Evolutionary conservation across 495 filamentous ascomycete genomes (phyloP).

Genomic region (Penicillium dipodomyicola): DNA sequence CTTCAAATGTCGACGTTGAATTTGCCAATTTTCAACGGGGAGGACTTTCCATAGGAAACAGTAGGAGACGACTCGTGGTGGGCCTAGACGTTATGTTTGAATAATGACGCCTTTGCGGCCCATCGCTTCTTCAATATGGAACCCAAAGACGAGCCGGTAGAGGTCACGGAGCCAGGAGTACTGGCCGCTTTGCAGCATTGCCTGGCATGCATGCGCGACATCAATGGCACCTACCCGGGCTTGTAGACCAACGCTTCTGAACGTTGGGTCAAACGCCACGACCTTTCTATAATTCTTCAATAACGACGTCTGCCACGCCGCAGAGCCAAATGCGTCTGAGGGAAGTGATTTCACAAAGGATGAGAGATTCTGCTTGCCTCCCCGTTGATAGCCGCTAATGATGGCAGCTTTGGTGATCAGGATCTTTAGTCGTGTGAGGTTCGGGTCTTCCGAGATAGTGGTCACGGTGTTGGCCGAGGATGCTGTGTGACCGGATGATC

Average conservation of each 20-base stretch:
- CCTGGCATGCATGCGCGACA: slow-evolving; percentile 69
- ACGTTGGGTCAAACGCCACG: slow-evolving; percentile 65
- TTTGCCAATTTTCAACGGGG: background rate
- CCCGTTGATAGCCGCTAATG: slow-evolving; percentile 66
- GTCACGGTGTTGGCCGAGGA: slow-evolving; percentile 74
- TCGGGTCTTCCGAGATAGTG: slow-evolving; percentile 64
- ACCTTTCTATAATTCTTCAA: slow-evolving; percentile 75
- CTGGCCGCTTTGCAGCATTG: slow-evolving; percentile 65
- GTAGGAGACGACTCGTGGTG: background rate
- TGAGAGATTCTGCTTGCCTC: slow-evolving; percentile 51
- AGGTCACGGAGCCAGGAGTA: slow-evolving; percentile 77
- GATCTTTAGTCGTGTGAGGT: slow-evolving; percentile 68
- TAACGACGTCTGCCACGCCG: slow-evolving; percentile 65
- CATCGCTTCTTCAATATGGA: slow-evolving; percentile 71
- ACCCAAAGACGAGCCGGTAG: slow-evolving; percentile 81
- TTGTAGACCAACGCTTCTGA: slow-evolving; percentile 55
- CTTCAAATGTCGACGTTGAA: background rate
- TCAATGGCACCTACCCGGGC: slow-evolving; percentile 64
- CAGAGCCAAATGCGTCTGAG: slow-evolving; percentile 69
- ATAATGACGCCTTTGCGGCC: slow-evolving; percentile 51
- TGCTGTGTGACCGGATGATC: slow-evolving; percentile 62
- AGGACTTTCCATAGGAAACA: background rate
- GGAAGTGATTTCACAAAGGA: slow-evolving; percentile 74
- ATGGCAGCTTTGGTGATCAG: slow-evolving; percentile 80
- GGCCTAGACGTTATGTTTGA: slow-evolving; percentile 29